Base-by-base conservation (phyloP, 2,329 filamentous ascomycete genomes). In the Fusarium concolor region DNA sequence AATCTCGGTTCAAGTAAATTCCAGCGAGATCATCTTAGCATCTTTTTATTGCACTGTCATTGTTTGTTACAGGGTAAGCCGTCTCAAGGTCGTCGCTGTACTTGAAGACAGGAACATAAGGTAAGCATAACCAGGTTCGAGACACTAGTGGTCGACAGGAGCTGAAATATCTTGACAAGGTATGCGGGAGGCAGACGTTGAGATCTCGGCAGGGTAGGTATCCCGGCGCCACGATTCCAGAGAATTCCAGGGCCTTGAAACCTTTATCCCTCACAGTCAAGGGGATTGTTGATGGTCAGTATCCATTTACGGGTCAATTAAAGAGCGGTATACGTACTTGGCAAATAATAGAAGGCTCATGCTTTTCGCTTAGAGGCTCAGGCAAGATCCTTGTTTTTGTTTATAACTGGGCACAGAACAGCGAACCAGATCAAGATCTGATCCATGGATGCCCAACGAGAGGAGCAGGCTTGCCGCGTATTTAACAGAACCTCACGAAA, bases 201-300 rank as follows among this genome's bases (percentile, higher is more conserved):
- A 54, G 65, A 67, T 51, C 47, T 68, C 65, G 63, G 63, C 37
- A 63, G 38, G 12, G 17, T 5, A 54, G 41, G 10, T 26, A 26
- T 26, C 43, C 53, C 52, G 39, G 42, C 59, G 63, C 67, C 67
- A 70, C 67, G 47, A 52, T 68, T 57, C 58, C 61, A 65, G 15
- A 45, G 37, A 52, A 33, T 46, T 60, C 58, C 53, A 50, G 35
- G 37, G 26, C 42, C 45, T 35, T 66, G 31, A 67, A 46, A 62
- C 63, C 31, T 35, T 18, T 14, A 20, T 14, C 29, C 29, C 29
- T 33, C 29, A 29, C 28, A 33, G 29, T 33, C 29, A 15, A 33
- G 29, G 24, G 29, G 29, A 33, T 42, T 17, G 22, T 51, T 57
- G 44, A 47, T 66, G 35, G 43, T 35, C 24, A 55, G 59, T 42